These are phyloP conservation scores for Fusarium sp. DNA, from an alignment of 2,329 filamentous ascomycete species.

Conservation along the genomic window DNA sequence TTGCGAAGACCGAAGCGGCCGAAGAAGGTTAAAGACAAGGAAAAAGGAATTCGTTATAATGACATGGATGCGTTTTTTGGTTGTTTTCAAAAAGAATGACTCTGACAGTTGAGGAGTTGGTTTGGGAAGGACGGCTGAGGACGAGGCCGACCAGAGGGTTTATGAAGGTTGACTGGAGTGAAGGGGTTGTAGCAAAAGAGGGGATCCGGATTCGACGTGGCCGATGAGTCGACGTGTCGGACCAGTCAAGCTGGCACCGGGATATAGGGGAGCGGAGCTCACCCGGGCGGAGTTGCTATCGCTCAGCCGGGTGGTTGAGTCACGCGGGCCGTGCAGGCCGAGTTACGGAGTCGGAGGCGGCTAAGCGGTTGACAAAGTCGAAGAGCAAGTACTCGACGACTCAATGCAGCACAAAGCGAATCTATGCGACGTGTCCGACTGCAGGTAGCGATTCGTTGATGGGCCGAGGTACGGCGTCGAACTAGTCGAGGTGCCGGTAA, in stretches of 20 bases:
- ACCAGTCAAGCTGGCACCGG: constrained; percentile 46
- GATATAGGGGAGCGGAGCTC: constrained; percentile 48
- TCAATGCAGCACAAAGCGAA: constrained; percentile 35
- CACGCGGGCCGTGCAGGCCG: constrained; percentile 37
- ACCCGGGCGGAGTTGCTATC: constrained; percentile 40
- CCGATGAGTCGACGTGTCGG: constrained; percentile 46
- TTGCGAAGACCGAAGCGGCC: constrained; percentile 47
- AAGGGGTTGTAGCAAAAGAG: constrained; percentile 10
- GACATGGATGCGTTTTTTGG: constrained; percentile 55
- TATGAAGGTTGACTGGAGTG: constrained; percentile 21
- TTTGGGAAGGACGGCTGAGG: constrained; percentile 41
- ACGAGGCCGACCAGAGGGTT: constrained; percentile 43
- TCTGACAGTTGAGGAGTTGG: constrained; percentile 38
- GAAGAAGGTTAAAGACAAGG: constrained; percentile 48
- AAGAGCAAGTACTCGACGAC: constrained; percentile 43
- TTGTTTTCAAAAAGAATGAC: constrained; percentile 45
- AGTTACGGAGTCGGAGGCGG: constrained; percentile 21
- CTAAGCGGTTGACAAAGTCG: constrained; percentile 24
- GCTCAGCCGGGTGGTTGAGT: constrained; percentile 42
- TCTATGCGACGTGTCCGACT: constrained; percentile 22
- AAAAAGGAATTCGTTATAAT: constrained; percentile 57
- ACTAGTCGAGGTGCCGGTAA: constrained; percentile 4
- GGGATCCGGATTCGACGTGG: constrained; percentile 43
- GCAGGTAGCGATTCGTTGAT: constrained; percentile 24
- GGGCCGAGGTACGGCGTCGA: constrained; percentile 15